Percentiles rank a stretch among this genome's conserved stretches.
Evolutionary conservation across 176 grass and related monocot genomes (phyloP).

Genomic region (Calamus simplicifolius): DNA sequence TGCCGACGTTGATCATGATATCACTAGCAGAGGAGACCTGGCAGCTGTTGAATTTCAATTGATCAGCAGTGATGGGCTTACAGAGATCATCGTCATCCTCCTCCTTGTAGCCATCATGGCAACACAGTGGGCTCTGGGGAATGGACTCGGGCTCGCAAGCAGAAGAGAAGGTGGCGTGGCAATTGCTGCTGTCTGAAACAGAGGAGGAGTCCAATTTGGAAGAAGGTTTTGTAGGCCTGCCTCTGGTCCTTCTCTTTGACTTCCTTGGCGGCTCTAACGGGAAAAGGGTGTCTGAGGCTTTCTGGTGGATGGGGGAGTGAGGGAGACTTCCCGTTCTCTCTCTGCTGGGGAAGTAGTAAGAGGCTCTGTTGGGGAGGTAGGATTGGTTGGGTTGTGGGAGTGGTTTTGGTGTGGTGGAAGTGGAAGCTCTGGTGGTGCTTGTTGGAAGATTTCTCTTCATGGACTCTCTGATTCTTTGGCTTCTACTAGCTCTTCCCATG

Average conservation of each 20-base stretch:
- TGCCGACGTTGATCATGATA: no score
- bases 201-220: background rate
- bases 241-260: slow-evolving; percentile 4
- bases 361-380: slow-evolving; percentile 57
- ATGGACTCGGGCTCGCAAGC: no score
- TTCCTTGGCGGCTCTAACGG: slow-evolving; percentile 9
- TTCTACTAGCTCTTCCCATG: slow-evolving; percentile 18
- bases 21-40: no score
- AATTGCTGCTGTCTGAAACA: no score
- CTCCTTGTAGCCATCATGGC: no score
- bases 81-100: slow-evolving; percentile 24
- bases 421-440: background rate
- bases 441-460: slow-evolving; percentile 1
- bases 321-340: slow-evolving; percentile 14
- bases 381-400: background rate
- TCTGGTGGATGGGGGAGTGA: background rate
- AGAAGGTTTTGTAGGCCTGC: slow-evolving; percentile 10
- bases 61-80: no score
- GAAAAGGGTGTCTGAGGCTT: no score
- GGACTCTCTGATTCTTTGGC: background rate
- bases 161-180: no score
- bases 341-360: slow-evolving; percentile 50
- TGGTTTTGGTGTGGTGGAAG: slow-evolving; percentile 1
- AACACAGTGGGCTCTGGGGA: no score
- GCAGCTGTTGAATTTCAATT: no score